These are phyloP conservation scores for Carex parvula DNA, from an alignment of 176 grass and related monocot species.

Conservation along the genomic window DNA sequence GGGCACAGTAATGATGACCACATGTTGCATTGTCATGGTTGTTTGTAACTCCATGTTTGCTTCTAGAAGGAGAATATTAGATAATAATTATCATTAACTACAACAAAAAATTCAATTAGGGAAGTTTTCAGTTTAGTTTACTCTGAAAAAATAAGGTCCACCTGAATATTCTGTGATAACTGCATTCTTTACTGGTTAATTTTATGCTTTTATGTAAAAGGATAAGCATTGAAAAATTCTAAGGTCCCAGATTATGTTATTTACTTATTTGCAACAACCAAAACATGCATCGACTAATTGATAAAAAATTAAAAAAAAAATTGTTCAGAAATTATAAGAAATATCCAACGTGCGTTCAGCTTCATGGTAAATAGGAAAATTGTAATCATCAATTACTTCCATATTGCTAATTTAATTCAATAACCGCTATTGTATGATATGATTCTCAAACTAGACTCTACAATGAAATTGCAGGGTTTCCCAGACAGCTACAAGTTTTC, in stretches of 20 bases:
- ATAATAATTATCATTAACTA: neutral
- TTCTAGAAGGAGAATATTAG: neutral
- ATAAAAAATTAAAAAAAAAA: neutral
- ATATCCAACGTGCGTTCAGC: neutral
- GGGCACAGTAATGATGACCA: neutral
- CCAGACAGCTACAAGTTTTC: conserved; percentile 77
- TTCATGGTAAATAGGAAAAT: neutral
- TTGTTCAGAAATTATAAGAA: neutral
- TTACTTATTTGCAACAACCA: conserved; percentile 2
- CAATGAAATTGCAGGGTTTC: conserved; percentile 61
- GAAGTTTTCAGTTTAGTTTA: neutral
- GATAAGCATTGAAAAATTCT: neutral
- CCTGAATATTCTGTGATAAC: neutral
- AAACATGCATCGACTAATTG: neutral
- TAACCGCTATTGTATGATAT: neutral
- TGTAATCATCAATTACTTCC: neutral
- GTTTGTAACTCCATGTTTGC: neutral
- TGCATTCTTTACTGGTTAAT: neutral
- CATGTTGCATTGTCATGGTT: neutral
- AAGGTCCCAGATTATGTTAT: neutral
- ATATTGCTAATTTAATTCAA: neutral
- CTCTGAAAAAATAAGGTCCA: neutral
- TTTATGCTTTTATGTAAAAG: neutral
- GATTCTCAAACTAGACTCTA: neutral
- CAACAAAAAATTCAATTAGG: neutral